Conservation (phyloP, 139 green algal species). For the Yamagishiella unicocca region DNA sequence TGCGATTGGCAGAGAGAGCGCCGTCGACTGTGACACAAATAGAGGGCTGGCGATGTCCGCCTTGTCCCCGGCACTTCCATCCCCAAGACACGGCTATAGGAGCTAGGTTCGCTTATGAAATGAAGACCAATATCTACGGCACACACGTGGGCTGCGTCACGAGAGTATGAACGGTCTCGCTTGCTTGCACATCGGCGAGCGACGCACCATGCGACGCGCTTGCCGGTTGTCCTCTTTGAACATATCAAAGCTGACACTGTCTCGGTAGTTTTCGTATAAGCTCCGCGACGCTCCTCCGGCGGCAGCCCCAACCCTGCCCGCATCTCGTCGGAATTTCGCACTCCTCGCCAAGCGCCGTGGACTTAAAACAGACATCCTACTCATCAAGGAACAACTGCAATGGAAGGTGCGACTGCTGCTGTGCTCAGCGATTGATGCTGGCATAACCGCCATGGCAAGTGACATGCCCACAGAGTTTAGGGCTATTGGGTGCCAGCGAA, state of each 20-base stretch:
- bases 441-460: too few relatives aligned
- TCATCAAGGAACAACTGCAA: not conserved
- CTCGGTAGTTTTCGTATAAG: constrained; percentile 38
- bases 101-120: too few relatives aligned
- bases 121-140: not conserved
- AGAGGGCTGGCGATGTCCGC: too few relatives aligned
- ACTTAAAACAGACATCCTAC: not conserved
- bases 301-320: not conserved
- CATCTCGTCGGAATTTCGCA: not conserved
- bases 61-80: too few relatives aligned
- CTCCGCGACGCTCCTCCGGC: not conserved
- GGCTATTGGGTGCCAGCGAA: too few relatives aligned
- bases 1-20: too few relatives aligned
- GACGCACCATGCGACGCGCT: constrained; percentile 22
- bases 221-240: constrained; percentile 21
- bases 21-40: too few relatives aligned
- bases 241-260: not conserved
- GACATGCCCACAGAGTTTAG: too few relatives aligned
- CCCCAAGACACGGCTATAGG: too few relatives aligned
- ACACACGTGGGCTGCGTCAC: not conserved
- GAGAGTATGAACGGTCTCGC: not conserved
- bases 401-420: not conserved
- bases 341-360: not conserved
- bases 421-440: too few relatives aligned
- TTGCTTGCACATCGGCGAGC: too few relatives aligned